Base-by-base conservation (phyloP, 2,329 filamentous ascomycete genomes). In the Coniella vitis region DNA sequence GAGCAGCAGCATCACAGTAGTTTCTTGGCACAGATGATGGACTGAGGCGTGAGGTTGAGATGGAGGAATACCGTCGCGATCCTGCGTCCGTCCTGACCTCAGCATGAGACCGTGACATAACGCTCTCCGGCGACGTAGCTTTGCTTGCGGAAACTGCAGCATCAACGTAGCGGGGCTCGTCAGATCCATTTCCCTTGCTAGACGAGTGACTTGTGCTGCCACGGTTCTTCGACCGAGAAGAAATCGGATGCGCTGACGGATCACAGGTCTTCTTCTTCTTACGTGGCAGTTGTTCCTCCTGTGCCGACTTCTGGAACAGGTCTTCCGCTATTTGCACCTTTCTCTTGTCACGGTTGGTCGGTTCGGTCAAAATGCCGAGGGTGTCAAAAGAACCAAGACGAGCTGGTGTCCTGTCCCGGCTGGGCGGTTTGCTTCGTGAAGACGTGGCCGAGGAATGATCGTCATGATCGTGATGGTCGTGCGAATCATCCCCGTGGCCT, bases 281-380 rank as follows among this genome's bases (percentile, higher is more conserved):
- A 0, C 71, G 69, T 1, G 59, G 60, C 29, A 45, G 68, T 34
- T 67, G 76, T 51, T 73, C 68, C 49, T 79, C 75, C 59, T 76
- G 76, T 57, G 79, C 80, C 74, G 81, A 79, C 19, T 73, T 79
- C 48, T 78, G 73, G 60, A 85, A 79, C 2, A 77, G 71, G 51
- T 83, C 78, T 55, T 85, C 81, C 0, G 83, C 73, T 74, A 81
- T 81, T 17, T 79, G 76, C 10, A 84, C 74, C 56, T 85, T 85
- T 32, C 81, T 70, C 64, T 85, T 84, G 53, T 85, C 81, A 25
- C 81, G 74, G 54, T 84, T 80, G 1, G 81, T 83, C 7, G 76
- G 78, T 54, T 82, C 80, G 0, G 79, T 83, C 49, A 83, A 65
- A 56, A 83, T 81, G 4, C 76, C 76, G 1, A 78, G 63, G 9